These are phyloP conservation scores for Alternaria triticimaculans DNA, from an alignment of 2,329 filamentous ascomycete species.

Conservation along the genomic window DNA sequence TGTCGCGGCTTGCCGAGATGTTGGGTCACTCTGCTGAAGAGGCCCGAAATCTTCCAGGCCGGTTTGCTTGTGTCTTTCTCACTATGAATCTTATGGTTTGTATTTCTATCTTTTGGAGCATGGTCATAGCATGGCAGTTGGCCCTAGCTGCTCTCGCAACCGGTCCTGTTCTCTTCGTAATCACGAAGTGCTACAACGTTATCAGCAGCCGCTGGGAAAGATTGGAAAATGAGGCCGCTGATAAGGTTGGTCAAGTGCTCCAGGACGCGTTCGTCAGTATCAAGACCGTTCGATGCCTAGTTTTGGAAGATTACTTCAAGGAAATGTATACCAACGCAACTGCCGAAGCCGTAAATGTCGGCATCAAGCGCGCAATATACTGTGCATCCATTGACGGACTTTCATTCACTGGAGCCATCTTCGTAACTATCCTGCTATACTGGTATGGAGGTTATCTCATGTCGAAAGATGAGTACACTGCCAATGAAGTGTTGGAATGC, in stretches of 20 bases:
- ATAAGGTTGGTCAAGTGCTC: slow-evolving; percentile 67
- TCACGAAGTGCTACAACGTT: slow-evolving; percentile 69
- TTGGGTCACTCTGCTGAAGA: slow-evolving; percentile 86
- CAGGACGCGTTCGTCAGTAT: slow-evolving; percentile 81
- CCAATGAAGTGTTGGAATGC: slow-evolving; percentile 71
- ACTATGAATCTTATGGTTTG: slow-evolving; percentile 71
- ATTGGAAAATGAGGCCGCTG: slow-evolving; percentile 68
- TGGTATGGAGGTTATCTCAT: slow-evolving; percentile 78
- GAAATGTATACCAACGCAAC: slow-evolving; percentile 65
- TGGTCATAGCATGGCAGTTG: slow-evolving; percentile 78
- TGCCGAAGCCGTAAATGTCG: slow-evolving; percentile 62
- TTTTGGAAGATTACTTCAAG: slow-evolving; percentile 74
- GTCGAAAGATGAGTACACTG: slow-evolving; percentile 55
- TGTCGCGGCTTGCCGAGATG: slow-evolving; percentile 69
- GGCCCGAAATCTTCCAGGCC: slow-evolving; percentile 80
- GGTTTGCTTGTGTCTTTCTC: slow-evolving; percentile 75
- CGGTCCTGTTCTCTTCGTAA: slow-evolving; percentile 69
- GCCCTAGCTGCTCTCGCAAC: slow-evolving; percentile 76
- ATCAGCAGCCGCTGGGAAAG: slow-evolving; percentile 76
- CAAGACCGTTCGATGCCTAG: slow-evolving; percentile 76
- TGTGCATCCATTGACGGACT: slow-evolving; percentile 77
- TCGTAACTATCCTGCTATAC: slow-evolving; percentile 79
- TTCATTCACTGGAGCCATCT: slow-evolving; percentile 74
- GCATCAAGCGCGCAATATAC: slow-evolving; percentile 69
- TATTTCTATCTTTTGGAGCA: slow-evolving; percentile 76